These are phyloP conservation scores for Wickerhamomyces sydowiorum DNA, from an alignment of 805 yeast species.

Conservation along the genomic window DNA sequence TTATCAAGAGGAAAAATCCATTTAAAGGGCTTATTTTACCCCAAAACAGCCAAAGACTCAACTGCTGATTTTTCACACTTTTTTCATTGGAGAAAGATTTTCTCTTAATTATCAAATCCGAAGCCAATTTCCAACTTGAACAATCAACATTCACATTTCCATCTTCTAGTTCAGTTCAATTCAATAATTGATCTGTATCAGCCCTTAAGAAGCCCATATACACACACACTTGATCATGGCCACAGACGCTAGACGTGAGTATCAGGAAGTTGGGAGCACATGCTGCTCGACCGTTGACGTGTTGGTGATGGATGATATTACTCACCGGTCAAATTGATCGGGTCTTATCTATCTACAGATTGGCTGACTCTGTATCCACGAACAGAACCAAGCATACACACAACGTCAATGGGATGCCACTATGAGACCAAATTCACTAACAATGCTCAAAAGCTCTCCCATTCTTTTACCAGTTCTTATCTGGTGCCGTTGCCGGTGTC, in stretches of 20 bases:
- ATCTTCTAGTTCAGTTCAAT: too few relatives aligned
- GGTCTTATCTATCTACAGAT: background rate
- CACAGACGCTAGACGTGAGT: conserved; percentile 1
- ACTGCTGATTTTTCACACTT: background rate
- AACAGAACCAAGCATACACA: too few relatives aligned
- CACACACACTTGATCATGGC: background rate
- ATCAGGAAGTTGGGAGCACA: background rate
- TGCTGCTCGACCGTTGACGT: background rate
- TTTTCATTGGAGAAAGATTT: background rate
- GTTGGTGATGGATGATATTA: background rate
- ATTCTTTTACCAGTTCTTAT: conserved; percentile 81
- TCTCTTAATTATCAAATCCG: background rate
- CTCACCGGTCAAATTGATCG: background rate
- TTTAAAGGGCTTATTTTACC: too few relatives aligned
- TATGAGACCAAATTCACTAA: background rate
- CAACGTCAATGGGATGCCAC: too few relatives aligned
- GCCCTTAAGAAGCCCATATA: background rate
- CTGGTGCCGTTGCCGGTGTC: conserved; percentile 96
- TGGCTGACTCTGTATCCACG: too few relatives aligned
- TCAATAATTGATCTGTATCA: background rate
- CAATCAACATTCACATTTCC: too few relatives aligned
- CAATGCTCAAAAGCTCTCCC: conserved; percentile 52
- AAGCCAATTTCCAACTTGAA: too few relatives aligned
- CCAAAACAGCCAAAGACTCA: background rate
- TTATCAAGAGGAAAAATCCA: too few relatives aligned